Percentiles rank a stretch among this genome's conserved stretches.
Conservation (phyloP, 768 basidiomycete species). For the Lactarius evosmus region DNA sequence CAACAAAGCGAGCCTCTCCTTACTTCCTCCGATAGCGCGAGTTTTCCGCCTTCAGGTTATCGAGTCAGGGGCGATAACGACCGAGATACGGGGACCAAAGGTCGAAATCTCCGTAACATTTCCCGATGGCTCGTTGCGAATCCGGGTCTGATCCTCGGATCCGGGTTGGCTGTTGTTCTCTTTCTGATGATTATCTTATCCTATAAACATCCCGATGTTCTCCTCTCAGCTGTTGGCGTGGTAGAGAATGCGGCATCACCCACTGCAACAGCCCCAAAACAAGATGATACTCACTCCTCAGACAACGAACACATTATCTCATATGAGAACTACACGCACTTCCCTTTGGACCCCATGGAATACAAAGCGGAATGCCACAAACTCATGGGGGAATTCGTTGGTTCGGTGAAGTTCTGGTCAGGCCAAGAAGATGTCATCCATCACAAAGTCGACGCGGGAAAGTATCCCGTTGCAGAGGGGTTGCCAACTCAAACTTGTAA, state of each 20-base stretch:
- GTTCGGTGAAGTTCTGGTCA: slow-evolving; percentile 53
- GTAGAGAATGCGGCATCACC: slow-evolving; percentile 26
- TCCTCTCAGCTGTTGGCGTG: slow-evolving; percentile 45
- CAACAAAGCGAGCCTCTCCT: slow-evolving; percentile 47
- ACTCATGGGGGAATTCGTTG: slow-evolving; percentile 45
- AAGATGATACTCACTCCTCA: slow-evolving; percentile 28
- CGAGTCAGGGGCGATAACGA: slow-evolving; percentile 44
- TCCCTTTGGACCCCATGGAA: slow-evolving; percentile 55
- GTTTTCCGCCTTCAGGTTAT: slow-evolving; percentile 41
- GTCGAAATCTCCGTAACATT: slow-evolving; percentile 10
- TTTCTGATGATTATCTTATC: slow-evolving; percentile 49
- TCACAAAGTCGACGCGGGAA: slow-evolving; percentile 27
- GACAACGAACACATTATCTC: slow-evolving; percentile 39
- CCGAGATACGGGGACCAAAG: slow-evolving; percentile 22
- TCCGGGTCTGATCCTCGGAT: slow-evolving; percentile 46
- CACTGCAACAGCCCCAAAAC: slow-evolving; percentile 26
- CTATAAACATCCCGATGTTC: slow-evolving; percentile 45
- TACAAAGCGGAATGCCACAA: slow-evolving; percentile 58
- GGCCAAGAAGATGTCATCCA: slow-evolving; percentile 36
- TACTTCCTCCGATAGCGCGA: slow-evolving; percentile 37
- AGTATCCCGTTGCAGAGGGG: slow-evolving; percentile 32
- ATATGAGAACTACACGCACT: slow-evolving; percentile 55
- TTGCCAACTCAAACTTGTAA: slow-evolving; percentile 39
- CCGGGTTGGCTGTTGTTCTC: slow-evolving; percentile 43
- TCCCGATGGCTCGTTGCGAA: slow-evolving; percentile 27